phyloP scores from a whole-genome alignment of 2,329 filamentous ascomycete species.

The Diaporthe sp. region DNA sequence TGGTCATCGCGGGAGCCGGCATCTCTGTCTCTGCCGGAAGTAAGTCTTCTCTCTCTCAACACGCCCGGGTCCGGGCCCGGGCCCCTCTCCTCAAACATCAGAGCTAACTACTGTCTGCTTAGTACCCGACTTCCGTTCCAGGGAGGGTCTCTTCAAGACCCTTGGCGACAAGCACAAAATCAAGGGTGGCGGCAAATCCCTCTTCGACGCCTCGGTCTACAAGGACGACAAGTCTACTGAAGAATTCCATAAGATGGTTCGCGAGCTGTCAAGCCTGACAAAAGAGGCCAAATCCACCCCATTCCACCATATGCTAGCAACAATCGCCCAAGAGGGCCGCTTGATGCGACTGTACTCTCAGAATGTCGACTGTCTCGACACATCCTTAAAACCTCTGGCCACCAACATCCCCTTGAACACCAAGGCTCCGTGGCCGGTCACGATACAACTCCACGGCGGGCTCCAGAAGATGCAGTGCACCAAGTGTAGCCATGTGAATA shows the following conservation, averaged over 20 bases:
- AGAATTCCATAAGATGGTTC: conserved; percentile 96
- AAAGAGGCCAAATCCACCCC: conserved; percentile 82
- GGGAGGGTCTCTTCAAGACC: conserved; percentile 88
- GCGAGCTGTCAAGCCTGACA: conserved; percentile 84
- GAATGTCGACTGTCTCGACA: conserved; percentile 97
- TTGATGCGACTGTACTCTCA: conserved; percentile 93
- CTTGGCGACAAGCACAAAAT: conserved; percentile 89
- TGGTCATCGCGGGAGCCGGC: conserved; percentile 94
- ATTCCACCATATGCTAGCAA: conserved; percentile 95
- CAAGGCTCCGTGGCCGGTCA: conserved; percentile 93
- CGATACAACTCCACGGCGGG: conserved; percentile 93
- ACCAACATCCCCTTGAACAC: conserved; percentile 84
- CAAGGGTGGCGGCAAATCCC: conserved; percentile 91
- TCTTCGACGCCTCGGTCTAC: conserved; percentile 98
- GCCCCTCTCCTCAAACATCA: conserved; percentile 16
- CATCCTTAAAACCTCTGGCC: conserved; percentile 80
- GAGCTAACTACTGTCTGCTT: conserved; percentile 39
- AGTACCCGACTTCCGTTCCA: conserved; percentile 97
- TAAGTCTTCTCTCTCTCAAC: conserved; percentile 63
- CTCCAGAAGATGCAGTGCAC: conserved; percentile 97
- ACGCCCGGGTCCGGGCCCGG: conserved; percentile 6
- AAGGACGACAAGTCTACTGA: conserved; percentile 89
- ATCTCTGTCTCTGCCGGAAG: conserved; percentile 97
- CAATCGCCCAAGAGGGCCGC: conserved; percentile 87
- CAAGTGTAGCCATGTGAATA: conserved; percentile 83